phyloP scores from a whole-genome alignment of 2,329 filamentous ascomycete genomes.

The Xylariaceae sp. region DNA sequence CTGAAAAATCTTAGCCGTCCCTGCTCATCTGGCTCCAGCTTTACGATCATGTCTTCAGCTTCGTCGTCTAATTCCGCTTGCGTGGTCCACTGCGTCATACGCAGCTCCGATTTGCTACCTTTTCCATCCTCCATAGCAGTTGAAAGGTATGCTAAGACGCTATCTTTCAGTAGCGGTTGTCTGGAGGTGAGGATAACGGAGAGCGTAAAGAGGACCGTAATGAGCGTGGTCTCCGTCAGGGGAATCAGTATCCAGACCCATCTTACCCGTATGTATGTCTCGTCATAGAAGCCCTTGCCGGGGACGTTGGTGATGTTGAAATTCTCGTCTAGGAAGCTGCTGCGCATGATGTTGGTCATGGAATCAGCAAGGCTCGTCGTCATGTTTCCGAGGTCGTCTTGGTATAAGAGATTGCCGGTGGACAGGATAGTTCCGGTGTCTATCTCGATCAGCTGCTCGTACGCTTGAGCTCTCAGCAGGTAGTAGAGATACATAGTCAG shows the following conservation, averaged over 20 bases:
- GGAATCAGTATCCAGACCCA: slow-evolving; percentile 6
- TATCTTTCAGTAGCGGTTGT: slow-evolving; percentile 10
- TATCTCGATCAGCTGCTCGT: not conserved
- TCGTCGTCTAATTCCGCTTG: not conserved
- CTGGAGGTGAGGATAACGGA: slow-evolving; percentile 2
- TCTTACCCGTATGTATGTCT: slow-evolving; percentile 5
- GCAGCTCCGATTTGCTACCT: not conserved
- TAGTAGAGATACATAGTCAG: not conserved
- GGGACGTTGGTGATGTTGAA: not conserved
- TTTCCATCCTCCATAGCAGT: not conserved
- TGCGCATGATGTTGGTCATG: slow-evolving; percentile 12
- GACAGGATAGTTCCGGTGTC: not conserved
- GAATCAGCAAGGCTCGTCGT: not conserved
- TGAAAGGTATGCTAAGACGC: slow-evolving; percentile 9
- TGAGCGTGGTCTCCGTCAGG: not conserved
- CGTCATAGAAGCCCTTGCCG: slow-evolving; percentile 5
- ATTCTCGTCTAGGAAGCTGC: slow-evolving; percentile 2
- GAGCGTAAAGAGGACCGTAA: not conserved
- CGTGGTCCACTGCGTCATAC: not conserved
- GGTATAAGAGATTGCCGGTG: slow-evolving; percentile 1
- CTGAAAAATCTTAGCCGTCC: not conserved
- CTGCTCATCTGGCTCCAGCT: not conserved
- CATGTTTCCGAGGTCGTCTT: slow-evolving; percentile 2
- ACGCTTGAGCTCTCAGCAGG: not conserved
- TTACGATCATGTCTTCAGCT: not conserved